phyloP scores from a whole-genome alignment of 306 rosid species.

The Benincasa hispida region DNA sequence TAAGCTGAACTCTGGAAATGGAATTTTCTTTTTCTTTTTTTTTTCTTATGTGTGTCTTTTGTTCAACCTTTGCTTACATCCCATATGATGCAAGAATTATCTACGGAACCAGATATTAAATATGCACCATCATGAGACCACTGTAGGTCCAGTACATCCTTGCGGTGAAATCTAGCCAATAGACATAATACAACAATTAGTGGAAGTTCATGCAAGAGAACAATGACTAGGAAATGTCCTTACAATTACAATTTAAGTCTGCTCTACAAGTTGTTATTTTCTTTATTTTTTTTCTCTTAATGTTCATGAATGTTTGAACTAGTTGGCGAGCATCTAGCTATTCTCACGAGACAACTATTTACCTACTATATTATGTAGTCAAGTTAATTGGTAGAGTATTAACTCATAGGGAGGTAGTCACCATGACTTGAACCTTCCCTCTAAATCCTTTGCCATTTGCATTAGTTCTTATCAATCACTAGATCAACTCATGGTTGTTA shows the following conservation, averaged over 20 bases:
- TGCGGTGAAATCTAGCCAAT: constrained; percentile 60
- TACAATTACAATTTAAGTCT: background rate
- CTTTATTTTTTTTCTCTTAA: no score
- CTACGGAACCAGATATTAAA: constrained; percentile 85
- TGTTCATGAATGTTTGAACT: background rate
- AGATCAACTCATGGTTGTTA: background rate
- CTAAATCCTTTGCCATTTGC: background rate
- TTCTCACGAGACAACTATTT: background rate
- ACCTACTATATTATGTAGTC: background rate
- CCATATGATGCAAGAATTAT: constrained; percentile 92
- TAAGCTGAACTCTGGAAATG: constrained; percentile 6
- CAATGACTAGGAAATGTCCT: background rate
- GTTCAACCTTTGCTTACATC: constrained; percentile 68
- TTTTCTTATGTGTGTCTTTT: background rate
- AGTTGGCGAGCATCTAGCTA: background rate
- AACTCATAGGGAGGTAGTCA: background rate
- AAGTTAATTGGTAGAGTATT: background rate
- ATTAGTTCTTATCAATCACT: background rate
- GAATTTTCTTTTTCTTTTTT: background rate
- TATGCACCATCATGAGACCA: constrained; percentile 70
- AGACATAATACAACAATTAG: constrained; percentile 17
- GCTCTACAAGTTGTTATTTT: background rate
- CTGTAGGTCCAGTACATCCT: constrained; percentile 78
- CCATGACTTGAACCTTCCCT: background rate
- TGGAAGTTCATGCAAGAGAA: constrained; percentile 1